Evolutionary conservation across 2,329 filamentous ascomycete genomes (phyloP), one percentile per base, ranked within the genome.

Genomic region (Penicillium sp.): DNA sequence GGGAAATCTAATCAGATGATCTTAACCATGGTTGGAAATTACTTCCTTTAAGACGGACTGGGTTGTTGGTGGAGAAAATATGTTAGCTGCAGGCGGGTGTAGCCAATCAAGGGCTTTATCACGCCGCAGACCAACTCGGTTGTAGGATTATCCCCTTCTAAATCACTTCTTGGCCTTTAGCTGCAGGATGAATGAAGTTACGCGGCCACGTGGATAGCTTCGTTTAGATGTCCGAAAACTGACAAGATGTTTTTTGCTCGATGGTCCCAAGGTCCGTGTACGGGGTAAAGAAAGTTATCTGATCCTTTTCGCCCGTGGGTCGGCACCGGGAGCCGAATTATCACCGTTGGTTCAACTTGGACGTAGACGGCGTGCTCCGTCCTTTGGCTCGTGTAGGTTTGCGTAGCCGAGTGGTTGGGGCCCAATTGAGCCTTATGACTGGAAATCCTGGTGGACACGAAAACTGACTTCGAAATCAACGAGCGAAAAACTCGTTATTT

Each of bases 1-100:
- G 13, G 7, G 10, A 26, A 52, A 52, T 52, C 49, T 52, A 52
- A 52, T 52, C 49, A 52, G 49, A 52, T 52, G 49, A 45, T 52
- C 49, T 52, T 52, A 52, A 21, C 49, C 41, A 11, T 29, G 37
- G 49, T 44, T 31, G 49, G 49, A 52, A 45, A 26, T 35, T 8
- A 22, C 37, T 8, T 22, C 14, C 22, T 26, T 16, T 11, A 22
- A 9, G 16, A 24, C 7, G 9, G 19, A 27, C 26, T 27, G 7
- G 26, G 13, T 47, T 47, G 44, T n/a, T 27, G 21, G 47, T 49
- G 47, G 47, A 49, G 47, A 37, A 49, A 19, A n/a, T 19, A 21
- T 49, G 33, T 33, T 14, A n/a, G 22, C 7, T 37, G 22, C 19
- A 41, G 26, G 16, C 16, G 16, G 33, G 14, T 14, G n/a, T 26